Base-by-base conservation (phyloP, 2,329 filamentous ascomycete species). In the Xylariaceae sp. region DNA sequence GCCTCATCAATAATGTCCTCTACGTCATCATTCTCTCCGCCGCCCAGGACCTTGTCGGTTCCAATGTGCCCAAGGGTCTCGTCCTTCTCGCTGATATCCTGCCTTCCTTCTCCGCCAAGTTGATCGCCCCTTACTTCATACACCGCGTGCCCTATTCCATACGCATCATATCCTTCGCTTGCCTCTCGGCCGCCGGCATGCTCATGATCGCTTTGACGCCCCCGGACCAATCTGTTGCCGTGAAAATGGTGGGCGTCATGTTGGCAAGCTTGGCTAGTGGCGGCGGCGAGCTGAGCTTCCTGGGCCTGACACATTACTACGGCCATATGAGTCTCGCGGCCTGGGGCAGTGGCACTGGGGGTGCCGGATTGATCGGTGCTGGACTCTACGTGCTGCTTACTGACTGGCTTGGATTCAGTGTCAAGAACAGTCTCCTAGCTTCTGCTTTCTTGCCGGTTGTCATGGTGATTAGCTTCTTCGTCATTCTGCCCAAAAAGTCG, bases 1-100 rank as follows among this genome's bases (percentile, higher is more conserved):
- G 89, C 50, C 76, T 94, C 19, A 94, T 97, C 70, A 97, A 99
- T 73, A 97, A 97, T 74, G 89, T 97, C 63, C 87, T 96, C 73
- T 97, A 96, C 73, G 92, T 97, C 53, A 89, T 97, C 70, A 94
- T 97, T 68, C 87, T 99, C 66, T 95, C 91, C 32, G 89, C 94
- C 37, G 94, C 94, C 3, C 88, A 96, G 65, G 94, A 99, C 67
- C 88, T 99, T 58, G 94, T 97, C 64, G 92, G 92, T 37, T 86
- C 89, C 34, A 71, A 77, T 60, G 79, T 96, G 1, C 94, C 94
- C 48, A 97, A 97, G 71, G 90, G 89, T 64, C 81, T 95, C 54
- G 92, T 99, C 53, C 85, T 97, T 52, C 88, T 97, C 59, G 91
- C 91, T 69, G 91, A 96, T 70, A 90, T 97, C 52, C 77, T 95